These are phyloP conservation scores for Trichoderma lentiforme DNA, from an alignment of 2,329 filamentous ascomycete species.

Conservation along the genomic window DNA sequence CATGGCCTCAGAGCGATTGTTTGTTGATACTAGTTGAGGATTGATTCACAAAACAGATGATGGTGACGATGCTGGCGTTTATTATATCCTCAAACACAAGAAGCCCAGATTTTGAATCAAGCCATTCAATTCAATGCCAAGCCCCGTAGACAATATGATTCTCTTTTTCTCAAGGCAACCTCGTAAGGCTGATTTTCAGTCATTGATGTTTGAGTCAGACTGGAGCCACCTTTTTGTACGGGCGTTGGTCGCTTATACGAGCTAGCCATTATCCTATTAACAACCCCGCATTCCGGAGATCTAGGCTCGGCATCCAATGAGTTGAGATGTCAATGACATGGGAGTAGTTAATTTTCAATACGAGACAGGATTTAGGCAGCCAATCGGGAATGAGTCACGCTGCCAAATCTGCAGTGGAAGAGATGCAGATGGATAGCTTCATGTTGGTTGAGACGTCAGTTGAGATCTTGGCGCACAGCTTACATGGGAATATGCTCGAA, in stretches of 20 bases:
- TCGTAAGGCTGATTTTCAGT: background rate
- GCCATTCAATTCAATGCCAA: background rate
- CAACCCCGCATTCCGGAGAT: background rate
- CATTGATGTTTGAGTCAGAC: background rate
- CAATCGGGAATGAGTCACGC: background rate
- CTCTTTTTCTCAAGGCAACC: background rate
- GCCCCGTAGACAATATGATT: background rate
- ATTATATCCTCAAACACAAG: background rate
- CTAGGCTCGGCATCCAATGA: background rate
- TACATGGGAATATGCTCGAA: background rate
- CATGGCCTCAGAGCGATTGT: background rate
- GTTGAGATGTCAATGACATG: background rate
- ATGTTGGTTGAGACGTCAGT: background rate
- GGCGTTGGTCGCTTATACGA: background rate
- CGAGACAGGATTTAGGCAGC: background rate
- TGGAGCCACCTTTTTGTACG: background rate
- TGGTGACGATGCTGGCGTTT: background rate
- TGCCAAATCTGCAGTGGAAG: background rate
- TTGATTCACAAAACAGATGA: background rate
- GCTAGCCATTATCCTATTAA: background rate
- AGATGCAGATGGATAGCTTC: background rate
- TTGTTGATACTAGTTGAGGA: background rate
- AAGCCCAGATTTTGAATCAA: background rate
- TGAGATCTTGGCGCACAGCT: background rate
- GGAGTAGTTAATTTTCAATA: background rate